phyloP scores from a whole-genome alignment of 345 rosid genomes.

The Eucalyptus sp. region DNA sequence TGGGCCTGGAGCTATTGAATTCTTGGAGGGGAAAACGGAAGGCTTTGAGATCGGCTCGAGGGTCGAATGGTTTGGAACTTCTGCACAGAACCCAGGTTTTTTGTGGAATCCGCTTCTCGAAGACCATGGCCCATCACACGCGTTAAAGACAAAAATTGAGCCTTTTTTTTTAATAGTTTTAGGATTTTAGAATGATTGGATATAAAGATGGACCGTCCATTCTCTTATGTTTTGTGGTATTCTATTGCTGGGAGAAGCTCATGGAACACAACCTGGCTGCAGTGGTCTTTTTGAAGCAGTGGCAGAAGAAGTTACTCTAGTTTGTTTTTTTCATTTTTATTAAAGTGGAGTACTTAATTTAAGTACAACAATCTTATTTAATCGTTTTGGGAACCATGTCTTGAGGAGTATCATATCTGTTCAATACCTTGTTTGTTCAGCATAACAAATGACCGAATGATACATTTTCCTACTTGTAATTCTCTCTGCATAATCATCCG shows the following conservation, averaged over 20 bases:
- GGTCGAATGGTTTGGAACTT: too few relatives aligned
- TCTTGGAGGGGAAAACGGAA: too few relatives aligned
- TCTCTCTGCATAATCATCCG: background rate
- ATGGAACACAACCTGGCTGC: background rate
- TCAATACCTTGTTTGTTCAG: background rate
- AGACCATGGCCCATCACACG: too few relatives aligned
- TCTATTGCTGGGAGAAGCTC: background rate
- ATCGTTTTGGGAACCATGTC: background rate
- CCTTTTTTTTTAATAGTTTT: too few relatives aligned
- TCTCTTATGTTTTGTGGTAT: background rate
- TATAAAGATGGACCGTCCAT: too few relatives aligned
- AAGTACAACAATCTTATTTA: background rate
- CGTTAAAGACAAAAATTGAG: too few relatives aligned
- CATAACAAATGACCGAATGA: background rate
- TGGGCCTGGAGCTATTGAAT: too few relatives aligned
- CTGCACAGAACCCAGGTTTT: too few relatives aligned
- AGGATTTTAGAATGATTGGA: too few relatives aligned
- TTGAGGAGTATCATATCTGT: background rate
- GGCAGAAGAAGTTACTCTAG: background rate
- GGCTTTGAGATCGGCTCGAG: too few relatives aligned
- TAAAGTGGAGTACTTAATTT: background rate
- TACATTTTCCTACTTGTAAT: background rate
- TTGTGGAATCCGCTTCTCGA: too few relatives aligned
- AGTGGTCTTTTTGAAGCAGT: background rate
- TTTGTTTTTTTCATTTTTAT: background rate